phyloP scores from a whole-genome alignment of 1,284 basidiomycete genomes.

The Schizophyllum commune region DNA sequence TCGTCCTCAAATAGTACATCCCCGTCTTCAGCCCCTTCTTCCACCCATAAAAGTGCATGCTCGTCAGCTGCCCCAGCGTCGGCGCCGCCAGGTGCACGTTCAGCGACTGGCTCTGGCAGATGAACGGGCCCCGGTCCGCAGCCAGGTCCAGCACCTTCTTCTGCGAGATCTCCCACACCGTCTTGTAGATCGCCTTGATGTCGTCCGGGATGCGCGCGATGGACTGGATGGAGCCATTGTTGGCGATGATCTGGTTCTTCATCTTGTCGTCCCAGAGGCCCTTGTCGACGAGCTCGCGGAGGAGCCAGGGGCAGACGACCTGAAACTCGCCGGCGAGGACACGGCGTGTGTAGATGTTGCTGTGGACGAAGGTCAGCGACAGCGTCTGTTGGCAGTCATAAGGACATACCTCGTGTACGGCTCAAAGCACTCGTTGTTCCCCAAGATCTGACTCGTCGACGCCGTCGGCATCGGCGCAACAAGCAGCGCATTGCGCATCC shows the following conservation, averaged over 20 bases:
- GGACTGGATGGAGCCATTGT: conserved; percentile 93
- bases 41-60: conserved; percentile 99
- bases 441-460: conserved; percentile 96
- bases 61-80: conserved; percentile 90
- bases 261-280: conserved; percentile 97
- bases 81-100: conserved; percentile 94
- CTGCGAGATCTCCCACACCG: conserved; percentile 99
- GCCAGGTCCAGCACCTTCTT: conserved; percentile 98
- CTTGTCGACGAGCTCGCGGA: conserved; percentile 93
- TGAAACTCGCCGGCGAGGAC: conserved; percentile 99
- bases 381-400: too few species aligned
- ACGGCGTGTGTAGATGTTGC: conserved; percentile 98
- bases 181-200: conserved; percentile 96
- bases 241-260: conserved; percentile 99
- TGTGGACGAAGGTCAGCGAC: too few species aligned
- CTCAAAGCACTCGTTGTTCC: conserved; percentile 98
- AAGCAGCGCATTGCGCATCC: conserved; percentile 92
- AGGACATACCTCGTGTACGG: conserved; percentile 78
- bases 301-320: conserved; percentile 96
- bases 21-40: conserved; percentile 99
- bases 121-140: conserved; percentile 97
- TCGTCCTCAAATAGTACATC: conserved; percentile 94
- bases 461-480: conserved; percentile 98
- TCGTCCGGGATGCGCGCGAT: conserved; percentile 83
- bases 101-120: conserved; percentile 89